Percentiles rank a stretch among this genome's conserved stretches.
phyloP scores from a whole-genome alignment of 441 rosid species.

The Metrosideros polymorpha region DNA sequence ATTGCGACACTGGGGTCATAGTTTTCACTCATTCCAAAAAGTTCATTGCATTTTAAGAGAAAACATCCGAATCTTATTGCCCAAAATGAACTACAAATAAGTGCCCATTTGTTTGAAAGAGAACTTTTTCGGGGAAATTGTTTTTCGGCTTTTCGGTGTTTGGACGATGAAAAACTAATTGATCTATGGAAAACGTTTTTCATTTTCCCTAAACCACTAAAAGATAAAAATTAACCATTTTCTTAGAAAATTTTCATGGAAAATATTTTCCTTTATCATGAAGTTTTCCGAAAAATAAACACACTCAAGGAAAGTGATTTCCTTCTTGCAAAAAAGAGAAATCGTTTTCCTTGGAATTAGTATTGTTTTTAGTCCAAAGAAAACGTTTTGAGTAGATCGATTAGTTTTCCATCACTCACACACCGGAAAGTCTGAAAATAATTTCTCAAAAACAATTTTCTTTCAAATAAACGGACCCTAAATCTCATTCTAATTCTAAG shows the following conservation, averaged over 20 bases:
- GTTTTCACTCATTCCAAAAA: no score
- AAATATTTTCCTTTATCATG: background rate
- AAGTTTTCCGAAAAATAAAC: background rate
- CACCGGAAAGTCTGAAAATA: fast-evolving
- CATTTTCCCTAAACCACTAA: background rate
- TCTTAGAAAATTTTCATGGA: background rate
- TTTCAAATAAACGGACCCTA: background rate
- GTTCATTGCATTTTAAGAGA: no score
- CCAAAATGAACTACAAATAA: no score
- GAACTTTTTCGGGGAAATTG: fast-evolving
- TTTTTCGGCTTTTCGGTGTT: background rate
- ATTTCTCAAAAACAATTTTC: fast-evolving
- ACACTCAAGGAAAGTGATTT: background rate
- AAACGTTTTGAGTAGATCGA: background rate
- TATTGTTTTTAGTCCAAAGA: background rate
- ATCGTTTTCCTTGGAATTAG: fast-evolving
- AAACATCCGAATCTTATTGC: no score
- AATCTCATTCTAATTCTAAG: background rate
- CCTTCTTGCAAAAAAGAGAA: background rate
- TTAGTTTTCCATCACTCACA: background rate
- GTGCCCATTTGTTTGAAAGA: background rate
- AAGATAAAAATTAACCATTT: background rate
- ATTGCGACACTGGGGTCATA: no score
- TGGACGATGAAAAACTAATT: background rate
- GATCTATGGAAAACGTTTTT: fast-evolving